Evolutionary conservation across 257 asterid species (phyloP), one percentile per base, ranked within the genome.

Genomic region (Phtheirospermum japonicum): DNA sequence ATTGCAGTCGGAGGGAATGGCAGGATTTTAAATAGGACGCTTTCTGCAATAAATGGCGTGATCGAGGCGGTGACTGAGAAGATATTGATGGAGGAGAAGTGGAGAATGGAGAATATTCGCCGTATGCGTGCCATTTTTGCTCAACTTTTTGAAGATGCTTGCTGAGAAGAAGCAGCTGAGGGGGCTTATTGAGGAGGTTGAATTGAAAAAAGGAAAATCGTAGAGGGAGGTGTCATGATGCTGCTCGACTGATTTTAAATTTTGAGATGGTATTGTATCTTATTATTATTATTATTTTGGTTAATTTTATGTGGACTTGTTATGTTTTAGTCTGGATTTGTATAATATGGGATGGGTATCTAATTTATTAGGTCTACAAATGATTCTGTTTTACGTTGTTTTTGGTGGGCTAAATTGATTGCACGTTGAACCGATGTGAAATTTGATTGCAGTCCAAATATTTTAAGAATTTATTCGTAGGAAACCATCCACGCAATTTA

Each of bases 151-250:
- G n/a, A n/a, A n/a, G n/a, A n/a, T n/a, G n/a, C n/a, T n/a, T 56
- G 96, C 96, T 7, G 96, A 88, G 68, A 88, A 88, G 89, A 83
- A 88, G 83, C 94, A 85, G 81, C 71, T 88, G 81, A 80, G 96
- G 72, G 92, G 95, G 64, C 87, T 85, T 48, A 83, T 88, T 20
- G 91, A 88, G 48, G 84, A 85, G 79, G 96, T 91, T 46, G 83
- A 85, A 67, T 88, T 83, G 80, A 88, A 85, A 74, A 62, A 86
- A 1, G 59, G 74, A 60, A 79, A 66, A 69, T 77, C 85, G 61
- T 66, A 77, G 76, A 65, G 69, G 77, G 62, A 33, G 59, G 9
- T 67, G 70, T 66, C 14, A 66, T 4, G 11, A 3, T n/a, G 11
- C 58, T 63, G 26, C 40, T 40, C 52, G 17, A 71, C 49, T 33